Conservation (phyloP, 768 basidiomycete species). For the Saitozyma podzolica region DNA sequence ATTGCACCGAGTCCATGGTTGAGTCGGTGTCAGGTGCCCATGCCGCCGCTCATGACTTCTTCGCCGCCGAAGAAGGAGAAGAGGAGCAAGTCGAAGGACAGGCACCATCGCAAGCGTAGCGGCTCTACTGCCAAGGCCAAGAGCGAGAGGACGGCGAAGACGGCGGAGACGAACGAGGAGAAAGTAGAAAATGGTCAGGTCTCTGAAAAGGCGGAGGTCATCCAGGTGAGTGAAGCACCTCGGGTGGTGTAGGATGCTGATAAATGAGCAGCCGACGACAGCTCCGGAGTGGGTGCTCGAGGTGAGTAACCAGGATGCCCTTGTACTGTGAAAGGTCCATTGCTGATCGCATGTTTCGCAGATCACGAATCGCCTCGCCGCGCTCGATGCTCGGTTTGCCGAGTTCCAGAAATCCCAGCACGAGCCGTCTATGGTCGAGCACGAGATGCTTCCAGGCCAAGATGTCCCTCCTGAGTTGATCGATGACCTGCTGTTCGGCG, state of each 20-base stretch:
- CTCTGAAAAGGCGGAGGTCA: no score
- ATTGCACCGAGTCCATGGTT: no score
- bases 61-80: slow-evolving; percentile 7
- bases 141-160: no score
- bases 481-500: slow-evolving; percentile 36
- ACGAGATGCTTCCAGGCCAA: slow-evolving; percentile 11
- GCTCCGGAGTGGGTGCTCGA: slow-evolving; percentile 31
- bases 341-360: not conserved
- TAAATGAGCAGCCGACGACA: no score
- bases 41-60: no score
- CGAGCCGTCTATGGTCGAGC: not conserved
- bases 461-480: slow-evolving; percentile 28
- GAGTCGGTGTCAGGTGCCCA: no score
- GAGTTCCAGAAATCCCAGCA: slow-evolving; percentile 24
- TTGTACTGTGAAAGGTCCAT: no score
- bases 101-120: not conserved
- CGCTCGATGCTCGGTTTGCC: slow-evolving; percentile 34
- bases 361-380: slow-evolving; percentile 33
- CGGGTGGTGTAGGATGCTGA: no score
- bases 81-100: slow-evolving; percentile 22
- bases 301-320: slow-evolving; percentile 10
- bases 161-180: no score
- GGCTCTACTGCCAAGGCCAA: no score
- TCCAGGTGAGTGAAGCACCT: no score
- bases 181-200: no score